phyloP scores from a whole-genome alignment of 768 basidiomycete genomes.

The Tremella yokohamensis region DNA sequence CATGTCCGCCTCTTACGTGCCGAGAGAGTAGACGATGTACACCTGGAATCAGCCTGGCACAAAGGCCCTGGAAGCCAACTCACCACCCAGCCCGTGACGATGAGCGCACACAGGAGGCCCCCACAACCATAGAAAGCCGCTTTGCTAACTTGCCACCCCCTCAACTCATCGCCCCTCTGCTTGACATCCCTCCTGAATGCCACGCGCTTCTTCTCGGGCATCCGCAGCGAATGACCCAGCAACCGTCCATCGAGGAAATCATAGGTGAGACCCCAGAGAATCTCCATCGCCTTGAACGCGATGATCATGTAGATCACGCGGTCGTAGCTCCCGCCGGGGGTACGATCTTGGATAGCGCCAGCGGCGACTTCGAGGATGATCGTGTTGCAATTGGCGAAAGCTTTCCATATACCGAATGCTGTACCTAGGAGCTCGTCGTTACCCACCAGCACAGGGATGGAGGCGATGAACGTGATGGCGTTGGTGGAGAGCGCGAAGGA shows the following conservation, averaged over 20 bases:
- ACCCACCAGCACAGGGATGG: conserved; percentile 41
- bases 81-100: conserved; percentile 40
- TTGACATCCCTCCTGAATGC: conserved; percentile 12
- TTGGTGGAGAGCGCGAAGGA: conserved; percentile 41
- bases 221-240: conserved; percentile 36
- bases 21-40: conserved; percentile 40
- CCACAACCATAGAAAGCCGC: conserved; percentile 15
- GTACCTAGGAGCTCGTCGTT: conserved; percentile 42
- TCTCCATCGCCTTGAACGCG: conserved; percentile 39
- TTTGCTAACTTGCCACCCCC: conserved; percentile 29
- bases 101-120: conserved; percentile 18
- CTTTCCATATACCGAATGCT: conserved; percentile 46
- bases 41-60: conserved; percentile 14
- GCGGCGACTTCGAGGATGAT: conserved; percentile 42
- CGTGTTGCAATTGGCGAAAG: conserved; percentile 39
- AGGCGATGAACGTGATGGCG: conserved; percentile 44
- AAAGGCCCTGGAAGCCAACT: conserved; percentile 9
- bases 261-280: conserved; percentile 33
- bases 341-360: conserved; percentile 46
- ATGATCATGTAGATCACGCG: conserved; percentile 47
- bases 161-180: not conserved
- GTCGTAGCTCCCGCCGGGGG: conserved; percentile 33
- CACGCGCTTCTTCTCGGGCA: conserved; percentile 30
- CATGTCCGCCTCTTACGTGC: no score
- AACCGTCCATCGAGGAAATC: conserved; percentile 37